Base-by-base conservation (phyloP, 73 alveolate genomes). In the Durusdinium trenchii region DNA sequence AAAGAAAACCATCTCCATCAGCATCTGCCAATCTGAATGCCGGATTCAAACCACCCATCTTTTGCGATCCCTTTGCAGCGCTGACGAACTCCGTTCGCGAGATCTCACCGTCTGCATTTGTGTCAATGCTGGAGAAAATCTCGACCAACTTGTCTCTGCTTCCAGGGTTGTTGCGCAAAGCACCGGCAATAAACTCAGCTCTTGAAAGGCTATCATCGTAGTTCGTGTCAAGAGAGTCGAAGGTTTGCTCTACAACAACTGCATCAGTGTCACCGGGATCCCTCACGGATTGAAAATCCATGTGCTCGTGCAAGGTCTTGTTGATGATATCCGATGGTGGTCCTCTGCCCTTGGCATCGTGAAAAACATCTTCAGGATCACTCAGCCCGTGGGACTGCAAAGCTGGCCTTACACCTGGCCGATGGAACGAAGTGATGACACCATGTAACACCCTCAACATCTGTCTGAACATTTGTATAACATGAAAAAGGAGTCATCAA, bases 151-250 rank as follows among this genome's bases (percentile, higher is more conserved):
- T 69, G 38, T 57, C 98, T 35, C 78, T 73, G 67, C 89, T 91
- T 30, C 78, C 60, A n/a, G 97, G 87, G 52, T 42, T 62, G 89
- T 28, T 91, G 40, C 78, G 76, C 46, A 91, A 23, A 61, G 98
- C 98, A 1, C 98, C 94, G 51, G 76, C 75, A 40, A 84, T 18
- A 36, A 84, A 84, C n/a, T 84, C 94, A 4, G 76, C 51, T 54
- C 89, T 67, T 75, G 98, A 91, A 50, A 91, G 98, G 76, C 90
- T 67, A 43, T 91, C 98, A 52, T 91, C 98, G 40, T 48, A 71
- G 48, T 91, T 91, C 4, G 45, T 48, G 50, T 91, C 98, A 87
- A 91, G 61, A 10, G 60, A 6, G 46, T 91, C 98, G n/a, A 91
- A 91, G 52, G 98, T 91, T 38, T 91, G 98, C 89, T 69, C 90